Percentiles rank a stretch among this genome's conserved stretches.
Evolutionary conservation across 208 protist genomes (phyloP).

Genomic region (Leishmania braziliensis): DNA sequence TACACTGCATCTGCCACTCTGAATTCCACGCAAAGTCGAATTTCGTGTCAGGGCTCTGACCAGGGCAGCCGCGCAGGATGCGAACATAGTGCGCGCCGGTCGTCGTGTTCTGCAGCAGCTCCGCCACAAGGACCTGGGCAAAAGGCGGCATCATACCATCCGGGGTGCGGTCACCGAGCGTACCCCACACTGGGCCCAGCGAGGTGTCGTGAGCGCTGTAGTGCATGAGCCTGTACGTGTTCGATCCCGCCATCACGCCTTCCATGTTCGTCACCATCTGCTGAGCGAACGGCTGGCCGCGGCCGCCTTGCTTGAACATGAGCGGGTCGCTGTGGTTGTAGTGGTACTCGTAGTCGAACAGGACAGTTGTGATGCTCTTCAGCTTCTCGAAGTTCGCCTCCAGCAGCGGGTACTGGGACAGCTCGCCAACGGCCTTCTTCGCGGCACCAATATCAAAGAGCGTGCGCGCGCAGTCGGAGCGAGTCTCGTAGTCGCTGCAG

Average conservation of each 20-base stretch:
- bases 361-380: conserved; percentile 26
- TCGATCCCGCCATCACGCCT: conserved; percentile 26
- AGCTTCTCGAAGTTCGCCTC: conserved; percentile 43
- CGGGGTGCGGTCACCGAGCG: conserved; percentile 48
- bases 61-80: conserved; percentile 50
- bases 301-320: conserved; percentile 44
- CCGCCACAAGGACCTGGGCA: conserved; percentile 53
- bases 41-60: conserved; percentile 41
- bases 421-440: conserved; percentile 31
- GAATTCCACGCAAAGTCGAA: conserved; percentile 42
- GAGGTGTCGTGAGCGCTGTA: conserved; percentile 69
- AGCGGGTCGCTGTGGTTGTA: conserved; percentile 45
- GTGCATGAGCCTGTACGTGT: conserved; percentile 56
- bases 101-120: conserved; percentile 50
- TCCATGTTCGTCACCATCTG: conserved; percentile 53
- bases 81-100: conserved; percentile 38
- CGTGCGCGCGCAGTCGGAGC: conserved; percentile 41
- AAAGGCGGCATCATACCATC: conserved; percentile 64
- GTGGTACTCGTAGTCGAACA: conserved; percentile 36
- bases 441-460: conserved; percentile 60
- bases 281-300: conserved; percentile 45
- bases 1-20: conserved; percentile 52
- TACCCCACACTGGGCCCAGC: conserved; percentile 41
- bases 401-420: conserved; percentile 29
- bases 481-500: conserved; percentile 45